Evolutionary conservation across 805 yeast genomes (phyloP).

Genomic region (Lipomyces chichibuensis): DNA sequence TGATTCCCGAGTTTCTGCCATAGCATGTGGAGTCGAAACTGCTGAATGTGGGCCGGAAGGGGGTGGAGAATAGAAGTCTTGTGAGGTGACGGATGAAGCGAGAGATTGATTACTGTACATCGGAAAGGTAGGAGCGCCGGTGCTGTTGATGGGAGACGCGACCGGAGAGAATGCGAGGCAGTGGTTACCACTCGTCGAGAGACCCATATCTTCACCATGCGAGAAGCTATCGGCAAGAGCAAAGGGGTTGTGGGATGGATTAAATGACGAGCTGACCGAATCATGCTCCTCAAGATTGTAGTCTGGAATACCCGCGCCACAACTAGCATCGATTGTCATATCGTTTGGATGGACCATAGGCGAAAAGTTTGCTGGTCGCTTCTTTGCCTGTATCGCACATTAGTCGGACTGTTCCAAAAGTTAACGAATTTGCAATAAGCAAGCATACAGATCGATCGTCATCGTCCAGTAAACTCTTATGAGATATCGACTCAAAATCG

Average conservation of each 20-base stretch:
- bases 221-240: slow-evolving; percentile 20
- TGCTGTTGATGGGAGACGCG: slow-evolving; percentile 24
- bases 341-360: slow-evolving; percentile 26
- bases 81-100: slow-evolving; percentile 34
- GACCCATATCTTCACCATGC: slow-evolving; percentile 47
- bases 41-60: slow-evolving; percentile 36
- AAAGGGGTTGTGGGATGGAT: slow-evolving; percentile 19
- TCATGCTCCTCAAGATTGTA: slow-evolving; percentile 30
- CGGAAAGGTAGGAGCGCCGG: slow-evolving; percentile 13
- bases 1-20: slow-evolving; percentile 35
- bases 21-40: slow-evolving; percentile 37
- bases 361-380: slow-evolving; percentile 39
- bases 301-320: slow-evolving; percentile 36
- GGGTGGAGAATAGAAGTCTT: slow-evolving; percentile 38
- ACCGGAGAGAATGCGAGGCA: slow-evolving; percentile 36
- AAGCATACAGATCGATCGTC: slow-evolving; percentile 28
- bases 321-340: neutral
- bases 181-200: slow-evolving; percentile 24
- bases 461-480: slow-evolving; percentile 22
- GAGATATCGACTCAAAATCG: slow-evolving; percentile 23
- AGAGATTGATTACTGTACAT: slow-evolving; percentile 27
- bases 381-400: slow-evolving; percentile 18
- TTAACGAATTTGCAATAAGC: neutral
- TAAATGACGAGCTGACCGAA: slow-evolving; percentile 24
- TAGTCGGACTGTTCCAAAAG: neutral